A percentile compares a stretch with the other conserved stretches of the same genome.
These are phyloP conservation scores for Phialophora verrucosa DNA, from an alignment of 2,329 filamentous ascomycete species.

Conservation along the genomic window DNA sequence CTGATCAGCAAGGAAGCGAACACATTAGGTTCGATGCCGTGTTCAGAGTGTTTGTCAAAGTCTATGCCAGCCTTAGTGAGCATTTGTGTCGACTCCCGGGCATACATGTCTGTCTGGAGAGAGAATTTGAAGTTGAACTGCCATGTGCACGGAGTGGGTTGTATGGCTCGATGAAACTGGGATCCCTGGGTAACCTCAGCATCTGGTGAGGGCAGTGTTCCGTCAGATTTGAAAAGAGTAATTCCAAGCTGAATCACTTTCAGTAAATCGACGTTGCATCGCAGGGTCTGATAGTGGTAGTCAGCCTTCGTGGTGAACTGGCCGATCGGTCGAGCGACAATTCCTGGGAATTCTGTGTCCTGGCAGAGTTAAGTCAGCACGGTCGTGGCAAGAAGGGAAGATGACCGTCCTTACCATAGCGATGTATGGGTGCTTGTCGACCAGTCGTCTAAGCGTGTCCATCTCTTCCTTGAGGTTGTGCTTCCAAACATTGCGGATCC, in stretches of 20 bases:
- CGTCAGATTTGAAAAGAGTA: slow-evolving; percentile 88
- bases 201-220: slow-evolving; percentile 77
- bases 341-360: slow-evolving; percentile 99
- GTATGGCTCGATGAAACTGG: slow-evolving; percentile 51
- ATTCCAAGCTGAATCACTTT: slow-evolving; percentile 98
- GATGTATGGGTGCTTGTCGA: slow-evolving; percentile 93
- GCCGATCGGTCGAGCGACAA: slow-evolving; percentile 93
- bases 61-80: slow-evolving; percentile 91
- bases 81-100: slow-evolving; percentile 90
- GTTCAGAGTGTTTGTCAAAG: slow-evolving; percentile 79
- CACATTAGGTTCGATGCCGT: slow-evolving; percentile 86
- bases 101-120: slow-evolving; percentile 95
- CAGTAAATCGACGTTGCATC: slow-evolving; percentile 95
- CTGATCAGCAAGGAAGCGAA: slow-evolving; percentile 91
- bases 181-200: slow-evolving; percentile 58
- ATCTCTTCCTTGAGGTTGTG: slow-evolving; percentile 92
- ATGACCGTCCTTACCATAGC: slow-evolving; percentile 75
- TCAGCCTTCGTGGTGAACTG: slow-evolving; percentile 93
- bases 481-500: slow-evolving; percentile 96
- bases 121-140: slow-evolving; percentile 99
- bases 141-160: slow-evolving; percentile 84
- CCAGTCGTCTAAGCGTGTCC: slow-evolving; percentile 77
- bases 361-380: slow-evolving; percentile 48
- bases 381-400: slow-evolving; percentile 1
- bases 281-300: slow-evolving; percentile 97